Conservation (phyloP, 495 filamentous ascomycete genomes). For the Penicillium paradoxum region DNA sequence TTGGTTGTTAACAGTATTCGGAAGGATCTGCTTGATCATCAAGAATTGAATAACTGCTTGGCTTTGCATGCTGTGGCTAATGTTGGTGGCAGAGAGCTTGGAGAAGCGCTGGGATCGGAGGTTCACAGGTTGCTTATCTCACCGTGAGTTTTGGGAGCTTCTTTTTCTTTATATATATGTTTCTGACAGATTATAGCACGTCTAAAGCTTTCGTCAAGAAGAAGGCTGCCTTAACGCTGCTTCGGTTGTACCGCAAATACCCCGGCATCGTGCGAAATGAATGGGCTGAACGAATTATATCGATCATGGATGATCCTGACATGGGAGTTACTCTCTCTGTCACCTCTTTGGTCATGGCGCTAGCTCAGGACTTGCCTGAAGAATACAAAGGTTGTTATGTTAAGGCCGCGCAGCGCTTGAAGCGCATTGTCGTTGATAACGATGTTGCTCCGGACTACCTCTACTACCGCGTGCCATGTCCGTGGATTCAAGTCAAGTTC, state of each 20-base stretch:
- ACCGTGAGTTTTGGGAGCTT: slow-evolving; percentile 57
- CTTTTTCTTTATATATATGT: neutral
- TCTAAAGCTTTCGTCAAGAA: slow-evolving; percentile 99
- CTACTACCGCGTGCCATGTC: slow-evolving; percentile 98
- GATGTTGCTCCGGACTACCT: slow-evolving; percentile 85
- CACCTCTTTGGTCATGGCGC: slow-evolving; percentile 92
- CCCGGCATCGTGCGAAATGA: slow-evolving; percentile 88
- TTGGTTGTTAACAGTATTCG: slow-evolving; percentile 97
- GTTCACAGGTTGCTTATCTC: slow-evolving; percentile 94
- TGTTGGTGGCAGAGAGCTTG: slow-evolving; percentile 94
- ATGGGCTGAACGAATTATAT: slow-evolving; percentile 97
- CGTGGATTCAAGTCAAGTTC: slow-evolving; percentile 97
- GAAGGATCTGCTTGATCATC: slow-evolving; percentile 90
- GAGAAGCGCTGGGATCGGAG: slow-evolving; percentile 86
- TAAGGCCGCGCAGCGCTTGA: slow-evolving; percentile 84
- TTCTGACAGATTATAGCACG: slow-evolving; percentile 52
- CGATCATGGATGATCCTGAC: slow-evolving; percentile 94
- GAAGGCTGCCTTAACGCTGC: slow-evolving; percentile 94
- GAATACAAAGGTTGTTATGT: slow-evolving; percentile 91
- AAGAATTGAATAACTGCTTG: slow-evolving; percentile 95
- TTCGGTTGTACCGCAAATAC: slow-evolving; percentile 92
- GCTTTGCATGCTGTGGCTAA: slow-evolving; percentile 99
- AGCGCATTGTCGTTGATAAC: slow-evolving; percentile 81
- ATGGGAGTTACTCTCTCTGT: slow-evolving; percentile 94
- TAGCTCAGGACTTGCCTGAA: slow-evolving; percentile 89